Conservation (phyloP, 2,329 filamentous ascomycete genomes). For the Nemania serpens region DNA sequence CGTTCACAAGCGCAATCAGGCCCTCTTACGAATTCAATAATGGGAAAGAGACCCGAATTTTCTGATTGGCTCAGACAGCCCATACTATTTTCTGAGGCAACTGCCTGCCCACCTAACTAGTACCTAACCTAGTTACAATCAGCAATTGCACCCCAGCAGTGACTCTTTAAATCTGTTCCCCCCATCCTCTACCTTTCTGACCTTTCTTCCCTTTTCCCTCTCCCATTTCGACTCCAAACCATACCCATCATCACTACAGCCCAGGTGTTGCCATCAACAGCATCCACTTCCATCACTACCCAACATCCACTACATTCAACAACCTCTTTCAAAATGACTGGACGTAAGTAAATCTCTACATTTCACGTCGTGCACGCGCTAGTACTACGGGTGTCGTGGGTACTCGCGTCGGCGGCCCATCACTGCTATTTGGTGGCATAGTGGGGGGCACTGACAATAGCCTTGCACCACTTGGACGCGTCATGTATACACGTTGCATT, state of each 20-base stretch:
- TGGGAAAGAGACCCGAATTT: constrained; percentile 28
- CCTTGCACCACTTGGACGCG: constrained; percentile 37
- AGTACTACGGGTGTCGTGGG: background rate
- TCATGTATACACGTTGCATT: constrained; percentile 28
- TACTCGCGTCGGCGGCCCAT: background rate
- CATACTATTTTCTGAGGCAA: constrained; percentile 30
- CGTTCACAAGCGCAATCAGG: constrained; percentile 29
- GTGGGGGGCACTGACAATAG: constrained; percentile 33
- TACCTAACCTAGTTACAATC: constrained; percentile 32
- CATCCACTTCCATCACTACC: constrained; percentile 36
- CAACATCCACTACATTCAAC: constrained; percentile 32
- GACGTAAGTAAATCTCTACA: constrained; percentile 62
- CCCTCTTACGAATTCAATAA: constrained; percentile 29
- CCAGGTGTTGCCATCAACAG: constrained; percentile 36
- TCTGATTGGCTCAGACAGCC: constrained; percentile 31
- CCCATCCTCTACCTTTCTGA: constrained; percentile 26
- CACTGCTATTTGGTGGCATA: constrained; percentile 17
- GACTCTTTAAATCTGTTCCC: constrained; percentile 31
- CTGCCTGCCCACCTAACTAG: background rate
- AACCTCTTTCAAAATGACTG: constrained; percentile 66
- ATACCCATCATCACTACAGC: constrained; percentile 23
- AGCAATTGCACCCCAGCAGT: constrained; percentile 38
- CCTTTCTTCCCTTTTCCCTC: constrained; percentile 24
- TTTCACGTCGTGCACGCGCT: constrained; percentile 28
- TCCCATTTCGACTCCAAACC: constrained; percentile 35